Evolutionary conservation across 169 alveolate species (phyloP), one percentile per base, ranked within the genome.

Genomic region (Plasmodium vinckei): DNA sequence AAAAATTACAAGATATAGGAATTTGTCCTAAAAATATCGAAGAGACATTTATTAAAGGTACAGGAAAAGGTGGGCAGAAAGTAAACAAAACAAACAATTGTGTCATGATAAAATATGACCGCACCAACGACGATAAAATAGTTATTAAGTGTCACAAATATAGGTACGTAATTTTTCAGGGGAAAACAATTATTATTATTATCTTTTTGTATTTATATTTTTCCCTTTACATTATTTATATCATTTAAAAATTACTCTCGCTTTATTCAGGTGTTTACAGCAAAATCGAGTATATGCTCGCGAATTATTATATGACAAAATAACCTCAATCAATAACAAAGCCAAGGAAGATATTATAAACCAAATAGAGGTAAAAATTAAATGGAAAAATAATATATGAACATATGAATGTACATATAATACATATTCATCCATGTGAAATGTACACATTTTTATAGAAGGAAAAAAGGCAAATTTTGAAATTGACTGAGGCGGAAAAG

Each of bases 61-160:
- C 94, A 33, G 98, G 98, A 17, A 95, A 95, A 21, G 98, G 98
- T 7, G 98, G 98, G 13, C 97, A 96, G 87, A 95, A 95, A 89
- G 94, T 96, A 42, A 96, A 96, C 87, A 96, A 96, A 88, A 91
- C 98, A 1, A 93, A 87, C 72, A 95, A 91, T 84, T 95, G 98
- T 90, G 98, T 94, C 23, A 92, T 95, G 79, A 77, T 96, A 49
- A 93, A 39, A 64, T 93, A 49, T 75, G 88, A 84, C 87, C 61
- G 63, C 60, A 56, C 61, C 15, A 69, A 72, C 64, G 93, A 92
- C 25, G 82, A 68, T 12, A 92, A 91, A 53, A 70, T 92, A n/a
- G 69, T 89, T 44, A 73, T 93, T 9, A 89, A 88, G 71, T 89
- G 94, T 49, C 93, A 93, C 46, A 88, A 70, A 59, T 91, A 90